A percentile compares a stretch with the other conserved stretches of the same genome.
Evolutionary conservation across 1,139 yeast species (phyloP).

Genomic region (Yamadazyma mexicana): DNA sequence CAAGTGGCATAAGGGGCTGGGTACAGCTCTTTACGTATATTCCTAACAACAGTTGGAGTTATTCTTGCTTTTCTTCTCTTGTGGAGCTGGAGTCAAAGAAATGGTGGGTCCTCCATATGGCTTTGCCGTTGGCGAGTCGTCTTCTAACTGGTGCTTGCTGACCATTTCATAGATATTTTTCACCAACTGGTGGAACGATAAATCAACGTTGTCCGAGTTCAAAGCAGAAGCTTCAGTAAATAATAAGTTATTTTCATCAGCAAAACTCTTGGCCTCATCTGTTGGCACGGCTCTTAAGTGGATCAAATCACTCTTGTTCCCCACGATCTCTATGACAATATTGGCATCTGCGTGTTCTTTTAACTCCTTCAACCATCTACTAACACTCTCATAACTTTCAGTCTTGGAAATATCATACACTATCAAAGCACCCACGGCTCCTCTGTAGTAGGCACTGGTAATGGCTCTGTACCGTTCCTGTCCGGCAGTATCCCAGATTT

Average conservation of each 20-base stretch:
- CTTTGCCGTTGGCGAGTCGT: constrained; percentile 37
- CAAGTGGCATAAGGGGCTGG: too few relatives aligned
- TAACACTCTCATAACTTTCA: constrained; percentile 88
- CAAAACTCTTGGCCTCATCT: constrained; percentile 94
- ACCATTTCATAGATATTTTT: constrained; percentile 93
- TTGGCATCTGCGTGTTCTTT: constrained; percentile 97
- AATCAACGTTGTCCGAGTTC: constrained; percentile 91
- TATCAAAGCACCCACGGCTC: constrained; percentile 96
- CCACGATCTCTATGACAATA: constrained; percentile 93
- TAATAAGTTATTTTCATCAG: constrained; percentile 86
- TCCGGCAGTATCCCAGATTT: constrained; percentile 99
- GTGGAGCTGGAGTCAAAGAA: constrained; percentile 90
- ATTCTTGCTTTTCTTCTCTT: constrained; percentile 63
- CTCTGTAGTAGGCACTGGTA: constrained; percentile 95
- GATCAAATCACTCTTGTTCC: constrained; percentile 83
- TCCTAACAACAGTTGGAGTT: constrained; percentile 65
- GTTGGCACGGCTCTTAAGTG: constrained; percentile 97
- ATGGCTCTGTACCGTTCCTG: constrained; percentile 98
- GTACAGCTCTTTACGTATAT: neutral
- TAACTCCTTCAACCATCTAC: constrained; percentile 93
- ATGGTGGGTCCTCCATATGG: constrained; percentile 85
- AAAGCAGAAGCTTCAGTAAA: constrained; percentile 98
- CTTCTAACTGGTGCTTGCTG: constrained; percentile 81
- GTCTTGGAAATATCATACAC: constrained; percentile 95
- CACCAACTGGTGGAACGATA: constrained; percentile 88